Conservation (phyloP, 192 early-diverging fungal genomes). For the Geranomyces michiganensis region DNA sequence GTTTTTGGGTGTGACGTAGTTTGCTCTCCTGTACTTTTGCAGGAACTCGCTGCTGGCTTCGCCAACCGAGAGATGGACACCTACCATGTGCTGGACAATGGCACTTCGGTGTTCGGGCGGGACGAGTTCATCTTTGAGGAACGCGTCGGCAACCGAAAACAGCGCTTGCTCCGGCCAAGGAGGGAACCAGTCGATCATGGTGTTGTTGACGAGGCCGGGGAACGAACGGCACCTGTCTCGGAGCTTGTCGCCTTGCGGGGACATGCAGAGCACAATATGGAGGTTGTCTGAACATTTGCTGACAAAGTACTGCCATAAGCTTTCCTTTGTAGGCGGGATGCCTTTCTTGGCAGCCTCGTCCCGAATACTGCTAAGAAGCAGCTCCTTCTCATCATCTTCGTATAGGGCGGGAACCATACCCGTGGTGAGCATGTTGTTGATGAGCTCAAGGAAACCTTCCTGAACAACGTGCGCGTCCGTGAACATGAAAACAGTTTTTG, state of each 20-base stretch:
- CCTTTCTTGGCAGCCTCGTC: constrained; percentile 59
- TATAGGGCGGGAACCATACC: constrained; percentile 65
- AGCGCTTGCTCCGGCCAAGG: constrained; percentile 68
- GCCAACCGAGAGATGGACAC: constrained; percentile 59
- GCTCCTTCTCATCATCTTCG: constrained; percentile 65
- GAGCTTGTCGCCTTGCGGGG: constrained; percentile 65
- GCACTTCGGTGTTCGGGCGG: constrained; percentile 47
- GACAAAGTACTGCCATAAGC: constrained; percentile 64
- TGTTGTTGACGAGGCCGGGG: constrained; percentile 66
- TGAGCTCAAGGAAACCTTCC: constrained; percentile 65
- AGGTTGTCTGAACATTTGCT: constrained; percentile 62
- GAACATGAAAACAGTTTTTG: constrained; percentile 62
- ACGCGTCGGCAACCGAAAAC: constrained; percentile 62
- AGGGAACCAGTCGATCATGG: constrained; percentile 68
- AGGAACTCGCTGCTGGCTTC: constrained; percentile 54
- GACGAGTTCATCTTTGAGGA: constrained; percentile 54
- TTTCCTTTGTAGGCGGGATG: constrained; percentile 54
- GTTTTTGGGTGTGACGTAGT: constrained; percentile 67
- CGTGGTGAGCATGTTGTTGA: constrained; percentile 68
- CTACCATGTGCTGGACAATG: constrained; percentile 63
- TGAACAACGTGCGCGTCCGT: constrained; percentile 67
- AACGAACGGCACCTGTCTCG: constrained; percentile 62
- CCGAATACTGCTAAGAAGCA: constrained; percentile 46
- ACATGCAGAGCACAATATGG: constrained; percentile 65
- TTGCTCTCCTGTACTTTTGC: constrained; percentile 62